Evolutionary conservation across 164 flowering plant genomes (phyloP).

Genomic region (Stephania japonica): DNA sequence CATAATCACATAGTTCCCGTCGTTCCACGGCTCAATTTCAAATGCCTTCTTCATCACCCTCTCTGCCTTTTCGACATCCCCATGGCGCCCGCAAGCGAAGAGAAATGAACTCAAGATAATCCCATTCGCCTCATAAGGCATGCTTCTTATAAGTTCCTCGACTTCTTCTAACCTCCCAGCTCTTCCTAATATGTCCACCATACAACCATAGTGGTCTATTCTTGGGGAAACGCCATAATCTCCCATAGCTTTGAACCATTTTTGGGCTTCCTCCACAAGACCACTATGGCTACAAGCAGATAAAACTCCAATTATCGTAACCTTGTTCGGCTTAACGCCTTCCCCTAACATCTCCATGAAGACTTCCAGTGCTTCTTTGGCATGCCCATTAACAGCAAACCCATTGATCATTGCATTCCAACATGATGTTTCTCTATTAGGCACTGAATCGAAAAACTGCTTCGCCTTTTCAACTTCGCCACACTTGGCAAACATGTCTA

Average conservation of each 20-base stretch:
- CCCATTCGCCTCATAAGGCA: conserved; percentile 63
- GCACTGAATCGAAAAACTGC: conserved; percentile 36
- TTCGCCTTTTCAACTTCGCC: conserved; percentile 58
- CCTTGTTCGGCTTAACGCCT: conserved; percentile 48
- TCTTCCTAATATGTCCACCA: conserved; percentile 71
- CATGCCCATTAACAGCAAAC: conserved; percentile 65
- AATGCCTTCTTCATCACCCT: conserved; percentile 33
- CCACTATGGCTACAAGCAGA: conserved; percentile 84
- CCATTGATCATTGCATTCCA: conserved; percentile 90
- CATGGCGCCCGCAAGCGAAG: conserved; percentile 45
- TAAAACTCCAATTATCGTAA: conserved; percentile 64
- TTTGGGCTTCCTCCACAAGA: conserved; percentile 68
- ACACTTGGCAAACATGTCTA: conserved; percentile 83
- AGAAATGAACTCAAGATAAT: conserved; percentile 69
- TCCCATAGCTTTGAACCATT: conserved; percentile 52
- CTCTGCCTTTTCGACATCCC: conserved; percentile 54
- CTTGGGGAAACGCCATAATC: conserved; percentile 36
- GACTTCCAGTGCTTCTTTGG: conserved; percentile 50
- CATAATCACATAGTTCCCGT: conserved; percentile 57
- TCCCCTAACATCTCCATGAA: conserved; percentile 44
- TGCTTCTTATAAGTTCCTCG: conserved; percentile 45
- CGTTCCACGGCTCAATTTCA: conserved; percentile 39
- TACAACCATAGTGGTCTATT: conserved; percentile 77
- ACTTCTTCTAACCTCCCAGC: conserved; percentile 77
- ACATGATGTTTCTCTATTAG: conserved; percentile 35